Evolutionary conservation across 805 yeast species (phyloP).

Genomic region (Wickerhamiella musiphila): DNA sequence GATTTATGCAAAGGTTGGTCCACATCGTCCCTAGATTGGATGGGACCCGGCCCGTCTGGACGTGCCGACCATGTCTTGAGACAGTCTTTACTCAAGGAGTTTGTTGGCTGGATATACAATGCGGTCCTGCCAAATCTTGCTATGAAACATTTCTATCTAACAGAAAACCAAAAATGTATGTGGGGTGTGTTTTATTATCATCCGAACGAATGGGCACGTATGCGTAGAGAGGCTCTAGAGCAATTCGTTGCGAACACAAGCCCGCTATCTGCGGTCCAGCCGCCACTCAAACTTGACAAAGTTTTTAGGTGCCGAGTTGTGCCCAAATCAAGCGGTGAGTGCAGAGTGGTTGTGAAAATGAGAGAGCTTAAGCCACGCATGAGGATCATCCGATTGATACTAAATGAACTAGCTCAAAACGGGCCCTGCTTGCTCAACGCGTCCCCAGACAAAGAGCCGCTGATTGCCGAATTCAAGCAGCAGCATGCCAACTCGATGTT

Average conservation of each 20-base stretch:
- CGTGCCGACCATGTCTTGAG: slow-evolving; percentile 29
- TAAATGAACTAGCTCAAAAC: slow-evolving; percentile 26
- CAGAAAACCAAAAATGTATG: slow-evolving; percentile 27
- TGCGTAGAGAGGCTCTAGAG: slow-evolving; percentile 20
- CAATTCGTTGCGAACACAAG: slow-evolving; percentile 40
- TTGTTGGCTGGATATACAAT: slow-evolving; percentile 43
- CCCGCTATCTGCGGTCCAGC: not conserved
- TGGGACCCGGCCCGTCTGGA: slow-evolving; percentile 22
- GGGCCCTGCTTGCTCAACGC: slow-evolving; percentile 2
- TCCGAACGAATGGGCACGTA: slow-evolving; percentile 11
- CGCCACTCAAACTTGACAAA: not conserved
- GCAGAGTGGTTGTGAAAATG: slow-evolving; percentile 11
- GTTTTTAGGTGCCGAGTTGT: slow-evolving; percentile 4
- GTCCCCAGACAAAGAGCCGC: slow-evolving; percentile 26
- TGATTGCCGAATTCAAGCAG: slow-evolving; percentile 25
- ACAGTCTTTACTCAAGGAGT: slow-evolving; percentile 22
- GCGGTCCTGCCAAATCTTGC: slow-evolving; percentile 31
- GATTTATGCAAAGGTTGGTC: slow-evolving; percentile 24
- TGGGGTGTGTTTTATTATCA: slow-evolving; percentile 9
- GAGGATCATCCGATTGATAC: slow-evolving; percentile 12
- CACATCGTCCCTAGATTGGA: slow-evolving; percentile 37
- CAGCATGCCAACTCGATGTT: slow-evolving; percentile 21
- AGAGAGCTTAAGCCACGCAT: slow-evolving; percentile 6
- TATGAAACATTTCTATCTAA: slow-evolving; percentile 44
- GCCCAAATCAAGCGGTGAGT: slow-evolving; percentile 10